Conservation (phyloP, 768 basidiomycete species). For the Podaxis sp. region DNA sequence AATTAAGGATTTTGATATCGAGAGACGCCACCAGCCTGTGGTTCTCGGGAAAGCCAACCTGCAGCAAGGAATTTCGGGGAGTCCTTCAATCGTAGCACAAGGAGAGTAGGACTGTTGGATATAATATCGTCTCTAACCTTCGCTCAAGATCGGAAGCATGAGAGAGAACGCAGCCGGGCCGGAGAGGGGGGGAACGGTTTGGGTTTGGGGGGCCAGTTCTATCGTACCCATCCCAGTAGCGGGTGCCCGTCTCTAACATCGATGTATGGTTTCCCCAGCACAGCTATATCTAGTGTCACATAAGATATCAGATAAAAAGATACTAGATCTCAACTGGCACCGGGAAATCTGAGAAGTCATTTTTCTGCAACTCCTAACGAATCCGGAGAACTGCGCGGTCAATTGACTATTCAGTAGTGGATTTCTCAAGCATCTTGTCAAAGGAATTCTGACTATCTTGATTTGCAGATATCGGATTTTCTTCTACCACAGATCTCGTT, state of each 20-base stretch:
- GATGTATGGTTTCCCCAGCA: not conserved
- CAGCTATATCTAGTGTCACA: not conserved
- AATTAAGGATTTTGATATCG: no score
- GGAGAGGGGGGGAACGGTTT: not conserved
- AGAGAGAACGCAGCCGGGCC: not conserved
- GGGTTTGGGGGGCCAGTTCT: not conserved
- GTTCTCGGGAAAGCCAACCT: no score
- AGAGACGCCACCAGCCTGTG: no score
- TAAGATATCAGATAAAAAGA: not conserved
- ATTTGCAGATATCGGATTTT: not conserved
- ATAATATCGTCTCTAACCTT: no score
- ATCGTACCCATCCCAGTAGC: not conserved
- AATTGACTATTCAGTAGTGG: not conserved
- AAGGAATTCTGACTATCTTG: not conserved
- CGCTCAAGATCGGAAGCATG: not conserved
- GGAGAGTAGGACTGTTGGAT: no score
- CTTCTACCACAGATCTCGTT: not conserved
- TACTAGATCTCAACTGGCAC: not conserved
- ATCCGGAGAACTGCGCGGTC: conserved; percentile 6
- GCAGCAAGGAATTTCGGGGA: no score
- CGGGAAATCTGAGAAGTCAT: conserved; percentile 4
- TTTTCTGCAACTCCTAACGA: not conserved
- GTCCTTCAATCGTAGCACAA: no score
- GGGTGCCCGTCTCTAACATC: conserved; percentile 7
- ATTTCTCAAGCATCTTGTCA: not conserved